phyloP scores from a whole-genome alignment of 148 eudicot species.

The Amaranthus hypochondriacus region DNA sequence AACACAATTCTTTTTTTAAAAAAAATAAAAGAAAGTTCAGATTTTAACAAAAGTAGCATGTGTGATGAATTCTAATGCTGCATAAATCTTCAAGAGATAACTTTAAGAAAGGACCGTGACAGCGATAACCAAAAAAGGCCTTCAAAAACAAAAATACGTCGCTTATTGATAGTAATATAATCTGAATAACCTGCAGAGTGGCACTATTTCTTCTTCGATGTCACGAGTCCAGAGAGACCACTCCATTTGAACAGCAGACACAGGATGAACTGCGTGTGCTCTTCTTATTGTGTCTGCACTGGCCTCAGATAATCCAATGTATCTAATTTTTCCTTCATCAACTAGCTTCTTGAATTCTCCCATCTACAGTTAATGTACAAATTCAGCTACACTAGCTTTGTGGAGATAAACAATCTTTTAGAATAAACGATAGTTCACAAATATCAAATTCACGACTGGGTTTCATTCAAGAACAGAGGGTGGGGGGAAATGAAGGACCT shows the following conservation, averaged over 20 bases:
- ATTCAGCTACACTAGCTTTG: neutral
- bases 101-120: neutral
- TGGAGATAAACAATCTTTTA: neutral
- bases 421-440: neutral
- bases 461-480: too few species aligned
- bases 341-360: slow-evolving; percentile 66
- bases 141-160: neutral
- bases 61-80: neutral
- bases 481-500: too few species aligned
- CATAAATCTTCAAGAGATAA: neutral
- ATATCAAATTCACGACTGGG: neutral
- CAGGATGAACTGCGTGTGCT: slow-evolving; percentile 72
- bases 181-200: slow-evolving; percentile 57
- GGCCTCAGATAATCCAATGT: slow-evolving; percentile 70
- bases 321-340: slow-evolving; percentile 74
- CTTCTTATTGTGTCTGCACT: slow-evolving; percentile 61
- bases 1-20: neutral
- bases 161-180: neutral
- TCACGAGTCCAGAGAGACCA: slow-evolving; percentile 75
- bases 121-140: neutral
- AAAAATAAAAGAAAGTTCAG: neutral
- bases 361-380: slow-evolving; percentile 35
- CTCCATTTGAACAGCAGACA: slow-evolving; percentile 68
- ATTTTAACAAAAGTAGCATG: neutral
- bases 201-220: slow-evolving; percentile 63